Conservation (phyloP, 176 grass and related monocot species). For the Bromus sterilis region DNA sequence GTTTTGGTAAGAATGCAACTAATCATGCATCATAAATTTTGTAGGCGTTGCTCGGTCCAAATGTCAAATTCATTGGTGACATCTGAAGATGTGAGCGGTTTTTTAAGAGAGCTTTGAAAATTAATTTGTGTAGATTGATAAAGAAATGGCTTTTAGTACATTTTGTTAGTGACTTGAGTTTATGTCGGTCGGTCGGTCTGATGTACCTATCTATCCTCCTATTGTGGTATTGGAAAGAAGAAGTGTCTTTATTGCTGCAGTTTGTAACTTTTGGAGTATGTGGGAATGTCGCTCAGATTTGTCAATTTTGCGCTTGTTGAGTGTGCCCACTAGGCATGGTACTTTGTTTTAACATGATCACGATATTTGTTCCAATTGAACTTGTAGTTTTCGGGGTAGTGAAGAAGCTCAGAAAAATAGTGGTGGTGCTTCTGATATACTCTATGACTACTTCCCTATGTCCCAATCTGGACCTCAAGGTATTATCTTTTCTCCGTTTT, state of each 20-base stretch:
- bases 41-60: slow-evolving; percentile 34
- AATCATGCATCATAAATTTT: neutral
- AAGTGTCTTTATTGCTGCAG: slow-evolving; percentile 10
- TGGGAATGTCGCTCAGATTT: slow-evolving; percentile 17
- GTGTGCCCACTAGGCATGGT: no score
- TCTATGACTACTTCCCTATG: no score
- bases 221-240: slow-evolving; percentile 24
- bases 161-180: slow-evolving; percentile 28
- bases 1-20: neutral
- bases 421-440: no score
- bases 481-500: no score
- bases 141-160: slow-evolving; percentile 19
- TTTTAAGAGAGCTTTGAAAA: slow-evolving; percentile 37
- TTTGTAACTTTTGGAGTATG: slow-evolving; percentile 28
- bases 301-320: slow-evolving; percentile 10
- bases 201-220: slow-evolving; percentile 23
- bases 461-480: no score
- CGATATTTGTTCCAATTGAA: no score
- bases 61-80: slow-evolving; percentile 30
- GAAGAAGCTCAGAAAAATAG: no score
- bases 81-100: slow-evolving; percentile 23
- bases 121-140: slow-evolving; percentile 22
- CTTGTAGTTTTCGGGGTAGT: no score
- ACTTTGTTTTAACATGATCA: no score
- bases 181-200: neutral